Evolutionary conservation across 306 rosid species (phyloP).

Genomic region (Gastrolobium villosum): DNA sequence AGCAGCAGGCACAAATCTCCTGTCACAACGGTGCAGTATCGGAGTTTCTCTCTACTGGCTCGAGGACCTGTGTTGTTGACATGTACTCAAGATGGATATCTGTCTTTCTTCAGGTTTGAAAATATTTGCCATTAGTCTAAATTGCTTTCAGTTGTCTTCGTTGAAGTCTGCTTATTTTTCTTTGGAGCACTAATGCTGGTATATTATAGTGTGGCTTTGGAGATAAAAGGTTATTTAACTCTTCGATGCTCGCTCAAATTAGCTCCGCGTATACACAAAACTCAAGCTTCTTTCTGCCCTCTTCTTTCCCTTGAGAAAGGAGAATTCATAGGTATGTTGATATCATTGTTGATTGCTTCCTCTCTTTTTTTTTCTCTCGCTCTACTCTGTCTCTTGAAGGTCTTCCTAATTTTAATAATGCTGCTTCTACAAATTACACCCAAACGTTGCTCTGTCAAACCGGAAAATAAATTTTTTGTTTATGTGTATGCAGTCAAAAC

Average conservation of each 20-base stretch:
- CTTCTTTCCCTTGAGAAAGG: conserved; percentile 98
- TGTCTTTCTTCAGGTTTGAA: conserved; percentile 92
- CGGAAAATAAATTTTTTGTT: not conserved
- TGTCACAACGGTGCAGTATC: conserved; percentile 84
- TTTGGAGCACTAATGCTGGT: conserved; percentile 44
- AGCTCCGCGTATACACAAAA: conserved; percentile 84
- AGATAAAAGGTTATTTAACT: conserved; percentile 92
- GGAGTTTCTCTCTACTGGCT: conserved; percentile 94
- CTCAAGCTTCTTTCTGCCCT: conserved; percentile 95
- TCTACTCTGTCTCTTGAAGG: conserved; percentile 14
- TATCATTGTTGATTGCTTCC: not conserved
- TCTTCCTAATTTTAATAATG: conserved; percentile 32
- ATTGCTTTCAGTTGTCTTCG: conserved; percentile 37
- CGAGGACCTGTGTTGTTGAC: conserved; percentile 91
- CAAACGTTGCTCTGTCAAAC: conserved; percentile 9
- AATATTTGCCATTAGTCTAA: conserved; percentile 30
- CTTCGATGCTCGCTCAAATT: conserved; percentile 94
- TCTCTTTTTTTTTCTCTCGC: not conserved
- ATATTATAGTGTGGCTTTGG: conserved; percentile 81
- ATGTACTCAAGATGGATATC: conserved; percentile 89
- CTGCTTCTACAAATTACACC: conserved; percentile 29
- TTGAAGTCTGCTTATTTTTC: conserved; percentile 36
- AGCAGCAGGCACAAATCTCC: conserved; percentile 79
- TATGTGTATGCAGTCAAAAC: not conserved
- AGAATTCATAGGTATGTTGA: conserved; percentile 79